A percentile compares a stretch with the other conserved stretches of the same genome.
Conservation (phyloP, 1,284 basidiomycete genomes). For the Spongiforma sp. region DNA sequence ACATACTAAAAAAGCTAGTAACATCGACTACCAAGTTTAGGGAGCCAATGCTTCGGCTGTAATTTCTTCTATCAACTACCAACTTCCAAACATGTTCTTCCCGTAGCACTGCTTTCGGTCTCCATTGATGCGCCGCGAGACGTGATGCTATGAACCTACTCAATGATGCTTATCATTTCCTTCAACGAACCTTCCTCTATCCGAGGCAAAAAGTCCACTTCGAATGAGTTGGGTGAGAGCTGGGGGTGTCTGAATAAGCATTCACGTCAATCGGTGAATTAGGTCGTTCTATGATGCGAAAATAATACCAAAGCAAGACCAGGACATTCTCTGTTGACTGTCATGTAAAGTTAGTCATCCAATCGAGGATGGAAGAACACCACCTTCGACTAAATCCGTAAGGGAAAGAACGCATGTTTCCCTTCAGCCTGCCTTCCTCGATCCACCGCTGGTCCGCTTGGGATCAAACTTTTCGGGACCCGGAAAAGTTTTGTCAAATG, state of each 20-base stretch:
- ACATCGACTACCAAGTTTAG: too few species aligned
- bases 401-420: constrained; percentile 54
- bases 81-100: too few species aligned
- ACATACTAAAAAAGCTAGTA: too few species aligned
- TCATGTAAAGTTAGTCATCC: too few species aligned
- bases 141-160: too few species aligned
- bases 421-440: constrained; percentile 51
- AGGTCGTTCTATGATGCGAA: constrained; percentile 19
- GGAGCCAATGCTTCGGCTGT: too few species aligned
- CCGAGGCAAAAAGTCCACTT: constrained; percentile 22
- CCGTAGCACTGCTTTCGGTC: too few species aligned
- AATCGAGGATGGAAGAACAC: not conserved
- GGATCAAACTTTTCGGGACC: constrained; percentile 65
- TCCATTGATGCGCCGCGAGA: too few species aligned
- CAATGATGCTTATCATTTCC: constrained; percentile 14
- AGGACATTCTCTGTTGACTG: constrained; percentile 25
- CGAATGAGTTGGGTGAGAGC: constrained; percentile 17
- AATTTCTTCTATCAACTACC: too few species aligned
- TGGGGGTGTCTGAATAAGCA: constrained; percentile 9
- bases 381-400: constrained; percentile 66
- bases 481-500: constrained; percentile 45
- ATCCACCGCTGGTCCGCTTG: constrained; percentile 65
- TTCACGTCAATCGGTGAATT: constrained; percentile 18
- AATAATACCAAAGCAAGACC: constrained; percentile 35
- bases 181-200: constrained; percentile 14